Evolutionary conservation across 192 early-diverging fungal species (phyloP).

Genomic region (Entophlyctis luteolus): DNA sequence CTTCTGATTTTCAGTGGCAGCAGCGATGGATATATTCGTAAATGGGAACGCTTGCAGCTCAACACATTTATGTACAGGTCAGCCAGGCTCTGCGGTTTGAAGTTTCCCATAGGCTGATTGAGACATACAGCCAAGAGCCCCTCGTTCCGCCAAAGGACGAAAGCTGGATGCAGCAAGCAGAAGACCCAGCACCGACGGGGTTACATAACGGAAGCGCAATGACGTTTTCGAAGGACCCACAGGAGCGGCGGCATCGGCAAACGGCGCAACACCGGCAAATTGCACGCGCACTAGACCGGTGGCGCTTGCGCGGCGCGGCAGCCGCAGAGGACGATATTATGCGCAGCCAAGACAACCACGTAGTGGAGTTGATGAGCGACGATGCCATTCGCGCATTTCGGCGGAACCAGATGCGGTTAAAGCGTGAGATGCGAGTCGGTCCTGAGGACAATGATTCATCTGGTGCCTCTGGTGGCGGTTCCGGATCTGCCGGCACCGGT

Average conservation of each 20-base stretch:
- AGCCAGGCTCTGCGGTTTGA: neutral
- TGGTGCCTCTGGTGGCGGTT: neutral
- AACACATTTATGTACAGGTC: slow-evolving; percentile 65
- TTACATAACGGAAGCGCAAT: slow-evolving; percentile 8
- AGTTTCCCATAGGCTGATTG: neutral
- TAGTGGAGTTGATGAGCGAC: slow-evolving; percentile 36
- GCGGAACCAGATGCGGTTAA: slow-evolving; percentile 23
- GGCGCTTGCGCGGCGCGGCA: slow-evolving; percentile 35
- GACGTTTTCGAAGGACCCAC: slow-evolving; percentile 34
- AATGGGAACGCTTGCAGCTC: slow-evolving; percentile 60
- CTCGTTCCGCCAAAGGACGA: slow-evolving; percentile 50
- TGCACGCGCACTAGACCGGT: slow-evolving; percentile 33
- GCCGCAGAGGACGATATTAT: slow-evolving; percentile 29
- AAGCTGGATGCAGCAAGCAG: slow-evolving; percentile 21
- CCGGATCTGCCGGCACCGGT: neutral
- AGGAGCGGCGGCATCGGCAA: slow-evolving; percentile 44
- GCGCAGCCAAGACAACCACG: slow-evolving; percentile 26
- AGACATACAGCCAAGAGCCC: slow-evolving; percentile 39
- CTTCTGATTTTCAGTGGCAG: slow-evolving; percentile 59
- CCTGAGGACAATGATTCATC: too few species aligned
- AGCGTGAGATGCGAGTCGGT: neutral
- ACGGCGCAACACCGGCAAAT: slow-evolving; percentile 40
- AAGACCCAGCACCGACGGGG: neutral
- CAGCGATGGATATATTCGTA: slow-evolving; percentile 49
- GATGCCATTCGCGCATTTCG: slow-evolving; percentile 23